Conservation (phyloP, 306 rosid species). For the Carpinus fangiana region DNA sequence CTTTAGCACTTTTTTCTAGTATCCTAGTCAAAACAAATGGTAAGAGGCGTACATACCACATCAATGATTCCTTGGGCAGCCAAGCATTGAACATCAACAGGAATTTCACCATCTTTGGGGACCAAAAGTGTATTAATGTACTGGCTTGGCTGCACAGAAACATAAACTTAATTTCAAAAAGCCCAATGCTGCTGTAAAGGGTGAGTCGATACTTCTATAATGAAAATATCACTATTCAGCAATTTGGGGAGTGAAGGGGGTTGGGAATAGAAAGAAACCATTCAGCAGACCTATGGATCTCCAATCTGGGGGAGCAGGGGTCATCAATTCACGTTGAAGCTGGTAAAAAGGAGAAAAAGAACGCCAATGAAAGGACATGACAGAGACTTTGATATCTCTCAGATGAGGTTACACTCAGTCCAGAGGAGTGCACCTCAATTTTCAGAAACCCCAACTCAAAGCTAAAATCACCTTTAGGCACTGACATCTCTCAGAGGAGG, state of each 20-base stretch:
- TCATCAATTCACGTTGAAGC: background rate
- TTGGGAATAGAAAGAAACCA: background rate
- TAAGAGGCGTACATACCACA: conserved; percentile 58
- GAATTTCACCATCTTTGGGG: conserved; percentile 69
- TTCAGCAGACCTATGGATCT: background rate
- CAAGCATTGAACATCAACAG: conserved; percentile 55
- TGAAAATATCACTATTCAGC: background rate
- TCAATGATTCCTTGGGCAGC: conserved; percentile 75
- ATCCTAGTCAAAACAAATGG: conserved; percentile 7
- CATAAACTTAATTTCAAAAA: background rate
- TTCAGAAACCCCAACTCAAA: no score
- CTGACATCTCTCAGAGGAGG: no score
- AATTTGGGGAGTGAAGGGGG: background rate
- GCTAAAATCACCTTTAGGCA: no score
- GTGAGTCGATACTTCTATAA: background rate
- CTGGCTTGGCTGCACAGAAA: conserved; percentile 60
- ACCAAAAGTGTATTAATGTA: conserved; percentile 76
- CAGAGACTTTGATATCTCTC: no score
- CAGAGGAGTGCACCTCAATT: no score
- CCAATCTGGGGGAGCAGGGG: background rate
- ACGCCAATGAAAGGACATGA: no score
- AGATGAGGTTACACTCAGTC: no score
- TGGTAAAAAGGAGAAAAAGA: no score
- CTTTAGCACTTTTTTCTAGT: conserved; percentile 6
- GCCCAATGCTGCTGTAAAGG: background rate